These are phyloP conservation scores for Aspergillus fumigatus DNA, from an alignment of 2,329 filamentous ascomycete genomes.

Conservation along the genomic window DNA sequence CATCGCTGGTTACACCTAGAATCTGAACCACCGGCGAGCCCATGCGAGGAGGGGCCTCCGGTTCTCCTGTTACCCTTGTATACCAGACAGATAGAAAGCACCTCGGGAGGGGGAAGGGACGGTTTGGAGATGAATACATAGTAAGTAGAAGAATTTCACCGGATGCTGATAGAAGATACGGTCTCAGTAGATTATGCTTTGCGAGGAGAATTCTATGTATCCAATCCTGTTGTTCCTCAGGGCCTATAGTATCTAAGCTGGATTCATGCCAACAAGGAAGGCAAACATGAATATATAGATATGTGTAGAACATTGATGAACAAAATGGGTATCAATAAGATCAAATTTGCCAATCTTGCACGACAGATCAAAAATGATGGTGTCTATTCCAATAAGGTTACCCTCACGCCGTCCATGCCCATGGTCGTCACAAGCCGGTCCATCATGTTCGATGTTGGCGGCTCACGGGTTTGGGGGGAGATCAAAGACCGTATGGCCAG, in stretches of 20 bases:
- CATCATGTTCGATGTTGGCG: constrained; percentile 22
- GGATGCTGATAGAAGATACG: neutral
- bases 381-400: constrained; percentile 12
- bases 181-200: neutral
- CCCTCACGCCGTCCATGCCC: constrained; percentile 20
- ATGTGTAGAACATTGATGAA: neutral
- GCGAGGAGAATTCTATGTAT: neutral
- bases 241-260: neutral
- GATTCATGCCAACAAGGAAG: neutral
- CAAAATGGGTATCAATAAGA: neutral
- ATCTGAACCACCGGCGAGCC: neutral
- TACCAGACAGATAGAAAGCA: neutral
- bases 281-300: neutral
- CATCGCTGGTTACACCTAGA: neutral
- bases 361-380: neutral
- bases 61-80: neutral
- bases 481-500: constrained; percentile 17
- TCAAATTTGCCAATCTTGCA: neutral
- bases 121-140: neutral
- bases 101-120: neutral
- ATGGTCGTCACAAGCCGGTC: constrained; percentile 20
- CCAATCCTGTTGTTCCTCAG: neutral
- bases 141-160: neutral
- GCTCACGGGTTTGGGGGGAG: constrained; percentile 11
- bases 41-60: neutral